These are phyloP conservation scores for Candida hispaniensis DNA, from an alignment of 805 yeast species.

Conservation along the genomic window DNA sequence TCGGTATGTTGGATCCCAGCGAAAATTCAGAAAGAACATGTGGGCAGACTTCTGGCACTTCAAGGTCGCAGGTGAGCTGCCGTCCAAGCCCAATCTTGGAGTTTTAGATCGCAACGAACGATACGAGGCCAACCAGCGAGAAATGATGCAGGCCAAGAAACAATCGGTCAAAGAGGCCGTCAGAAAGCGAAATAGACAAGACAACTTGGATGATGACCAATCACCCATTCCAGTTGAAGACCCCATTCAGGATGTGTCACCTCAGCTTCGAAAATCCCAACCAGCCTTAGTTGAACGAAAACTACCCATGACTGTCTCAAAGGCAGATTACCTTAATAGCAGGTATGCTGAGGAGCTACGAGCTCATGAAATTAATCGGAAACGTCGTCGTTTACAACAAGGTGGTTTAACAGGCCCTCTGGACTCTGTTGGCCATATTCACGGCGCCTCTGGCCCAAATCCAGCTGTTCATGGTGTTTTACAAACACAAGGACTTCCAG, in stretches of 20 bases:
- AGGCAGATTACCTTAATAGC: conserved; percentile 8
- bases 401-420: not conserved
- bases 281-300: conserved; percentile 10
- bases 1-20: conserved; percentile 24
- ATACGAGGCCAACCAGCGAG: conserved; percentile 2
- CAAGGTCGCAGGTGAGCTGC: conserved; percentile 14
- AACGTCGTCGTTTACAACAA: not conserved
- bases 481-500: too few relatives aligned
- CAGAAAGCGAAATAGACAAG: too few relatives aligned
- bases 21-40: conserved; percentile 24
- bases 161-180: conserved; percentile 14
- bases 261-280: conserved; percentile 9
- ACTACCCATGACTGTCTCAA: conserved; percentile 13
- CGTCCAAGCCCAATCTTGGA: conserved; percentile 13
- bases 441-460: too few relatives aligned
- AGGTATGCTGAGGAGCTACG: conserved; percentile 13
- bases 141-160: conserved; percentile 14
- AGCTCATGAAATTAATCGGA: conserved; percentile 1
- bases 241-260: conserved; percentile 12
- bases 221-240: conserved; percentile 7
- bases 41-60: conserved; percentile 30
- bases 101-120: conserved; percentile 11
- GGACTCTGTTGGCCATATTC: too few relatives aligned
- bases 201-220: too few relatives aligned
- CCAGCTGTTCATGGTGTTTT: too few relatives aligned